These are phyloP conservation scores for Metarhizium guizhouense DNA, from an alignment of 2,329 filamentous ascomycete genomes.

Conservation along the genomic window DNA sequence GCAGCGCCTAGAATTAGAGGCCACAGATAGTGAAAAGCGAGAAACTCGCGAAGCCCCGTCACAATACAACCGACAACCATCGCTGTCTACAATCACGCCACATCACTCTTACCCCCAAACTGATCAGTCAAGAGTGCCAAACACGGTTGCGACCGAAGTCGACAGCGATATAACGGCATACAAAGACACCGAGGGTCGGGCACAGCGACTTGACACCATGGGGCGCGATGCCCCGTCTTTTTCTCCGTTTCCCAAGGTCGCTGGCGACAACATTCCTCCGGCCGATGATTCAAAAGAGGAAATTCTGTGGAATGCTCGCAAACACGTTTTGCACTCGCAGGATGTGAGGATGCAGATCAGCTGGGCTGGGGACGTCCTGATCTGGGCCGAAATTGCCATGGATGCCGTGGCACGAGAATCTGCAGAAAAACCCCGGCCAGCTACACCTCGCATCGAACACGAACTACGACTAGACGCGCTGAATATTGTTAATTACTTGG, in stretches of 20 bases:
- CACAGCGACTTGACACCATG: constrained; percentile 31
- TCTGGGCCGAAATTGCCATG: constrained; percentile 76
- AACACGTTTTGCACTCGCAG: constrained; percentile 81
- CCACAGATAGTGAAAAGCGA: constrained; percentile 37
- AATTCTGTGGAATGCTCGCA: constrained; percentile 74
- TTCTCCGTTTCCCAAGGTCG: constrained; percentile 83
- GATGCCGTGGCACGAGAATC: constrained; percentile 64
- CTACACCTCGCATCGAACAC: constrained; percentile 81
- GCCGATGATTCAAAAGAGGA: constrained; percentile 92
- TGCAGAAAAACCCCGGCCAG: constrained; percentile 46
- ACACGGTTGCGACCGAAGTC: constrained; percentile 21
- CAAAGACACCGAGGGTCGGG: constrained; percentile 27
- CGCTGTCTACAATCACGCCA: constrained; percentile 30
- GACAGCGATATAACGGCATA: constrained; percentile 29
- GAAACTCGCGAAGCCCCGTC: constrained; percentile 20
- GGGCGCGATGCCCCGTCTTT: constrained; percentile 62
- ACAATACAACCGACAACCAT: constrained; percentile 34
- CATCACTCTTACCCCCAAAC: constrained; percentile 8
- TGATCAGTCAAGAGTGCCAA: background rate
- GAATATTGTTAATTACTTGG: constrained; percentile 84
- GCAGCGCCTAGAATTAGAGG: constrained; percentile 80
- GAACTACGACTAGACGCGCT: constrained; percentile 81
- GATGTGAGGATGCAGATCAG: constrained; percentile 94
- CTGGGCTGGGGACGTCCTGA: constrained; percentile 89
- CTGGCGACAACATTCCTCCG: constrained; percentile 80